Evolutionary conservation across 2,329 filamentous ascomycete genomes (phyloP).

Genomic region (Penicillium freii): DNA sequence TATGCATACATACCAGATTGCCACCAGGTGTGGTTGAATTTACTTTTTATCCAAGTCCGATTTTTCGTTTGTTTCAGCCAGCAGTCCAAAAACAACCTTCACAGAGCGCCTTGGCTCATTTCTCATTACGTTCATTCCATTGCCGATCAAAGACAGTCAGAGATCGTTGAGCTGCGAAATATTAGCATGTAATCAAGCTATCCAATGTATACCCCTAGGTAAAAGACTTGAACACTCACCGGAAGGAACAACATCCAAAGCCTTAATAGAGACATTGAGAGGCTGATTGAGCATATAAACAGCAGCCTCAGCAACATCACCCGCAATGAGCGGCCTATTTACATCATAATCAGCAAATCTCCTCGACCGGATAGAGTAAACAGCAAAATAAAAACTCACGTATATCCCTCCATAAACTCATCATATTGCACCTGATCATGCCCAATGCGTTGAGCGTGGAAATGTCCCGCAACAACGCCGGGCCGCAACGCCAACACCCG

Average conservation of each 20-base stretch:
- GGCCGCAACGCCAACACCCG: conserved; percentile 49
- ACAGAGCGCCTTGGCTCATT: not conserved
- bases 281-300: conserved; percentile 46
- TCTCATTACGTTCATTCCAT: conserved; percentile 23
- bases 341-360: not conserved
- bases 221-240: conserved; percentile 25
- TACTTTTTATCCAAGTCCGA: not conserved
- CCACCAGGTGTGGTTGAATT: conserved; percentile 7
- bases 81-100: not conserved
- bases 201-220: not conserved
- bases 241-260: conserved; percentile 48
- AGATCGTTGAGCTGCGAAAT: conserved; percentile 31
- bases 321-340: conserved; percentile 38
- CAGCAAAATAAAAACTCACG: conserved; percentile 17
- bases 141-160: conserved; percentile 33
- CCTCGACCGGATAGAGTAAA: not conserved
- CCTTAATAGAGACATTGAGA: conserved; percentile 46
- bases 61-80: not conserved
- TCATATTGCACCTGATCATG: conserved; percentile 46
- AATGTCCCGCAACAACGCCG: conserved; percentile 50
- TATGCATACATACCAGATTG: conserved; percentile 13
- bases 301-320: conserved; percentile 46
- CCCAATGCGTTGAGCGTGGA: conserved; percentile 48
- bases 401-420: conserved; percentile 47
- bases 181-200: not conserved